These are phyloP conservation scores for Capsaspora owczarzaki DNA, from an alignment of 78 protist species.

Conservation along the genomic window DNA sequence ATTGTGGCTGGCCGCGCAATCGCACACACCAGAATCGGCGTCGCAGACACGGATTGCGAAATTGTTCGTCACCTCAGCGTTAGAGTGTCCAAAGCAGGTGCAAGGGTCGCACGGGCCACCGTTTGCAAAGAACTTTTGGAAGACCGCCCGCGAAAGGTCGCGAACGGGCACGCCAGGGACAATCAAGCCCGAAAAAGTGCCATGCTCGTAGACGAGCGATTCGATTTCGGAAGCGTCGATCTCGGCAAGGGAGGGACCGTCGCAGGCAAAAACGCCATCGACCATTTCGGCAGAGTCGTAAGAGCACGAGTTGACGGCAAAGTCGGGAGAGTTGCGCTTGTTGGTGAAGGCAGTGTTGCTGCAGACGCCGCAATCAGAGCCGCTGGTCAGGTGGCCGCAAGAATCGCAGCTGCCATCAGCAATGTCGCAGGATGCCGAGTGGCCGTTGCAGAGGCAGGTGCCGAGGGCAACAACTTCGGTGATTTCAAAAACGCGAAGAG, in stretches of 20 bases:
- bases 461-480: not conserved
- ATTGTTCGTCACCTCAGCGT: not conserved
- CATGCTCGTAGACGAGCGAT: not conserved
- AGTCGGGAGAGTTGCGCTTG: not conserved
- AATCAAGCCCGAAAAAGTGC: not conserved
- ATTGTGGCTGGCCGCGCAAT: not conserved
- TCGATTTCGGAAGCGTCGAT: not conserved
- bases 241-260: slow-evolving; percentile 4
- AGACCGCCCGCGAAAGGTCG: not conserved
- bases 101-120: slow-evolving; percentile 1
- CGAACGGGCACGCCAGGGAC: not conserved
- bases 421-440: not conserved
- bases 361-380: not conserved
- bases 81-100: not conserved
- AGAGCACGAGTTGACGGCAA: not conserved
- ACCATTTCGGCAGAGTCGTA: not conserved
- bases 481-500: not conserved
- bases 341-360: not conserved
- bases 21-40: not conserved
- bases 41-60: not conserved
- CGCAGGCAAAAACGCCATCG: not conserved
- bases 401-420: not conserved
- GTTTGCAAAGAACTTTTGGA: not conserved
- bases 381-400: not conserved
- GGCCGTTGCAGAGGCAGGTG: slow-evolving; percentile 9